A percentile compares a stretch with the other conserved stretches of the same genome.
Evolutionary conservation across 345 rosid species (phyloP).

Genomic region (Brassica napus): Da-Ae NC_063450.1:13957501-13958000

Average conservation of each 20-base stretch:
- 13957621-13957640: conserved; percentile 68
- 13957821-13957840: conserved; percentile 65
- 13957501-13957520: conserved; percentile 50
- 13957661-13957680: conserved; percentile 50
- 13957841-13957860: conserved; percentile 60
- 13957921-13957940: conserved; percentile 70
- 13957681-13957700: conserved; percentile 62
- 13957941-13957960: conserved; percentile 65
- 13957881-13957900: conserved; percentile 53
- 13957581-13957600: conserved; percentile 56
- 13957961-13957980: conserved; percentile 47
- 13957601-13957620: conserved; percentile 53
- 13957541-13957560: conserved; percentile 53
- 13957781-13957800: conserved; percentile 56
- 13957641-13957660: conserved; percentile 61
- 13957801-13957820: conserved; percentile 58
- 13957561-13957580: conserved; percentile 48
- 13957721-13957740: conserved; percentile 59
- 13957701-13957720: conserved; percentile 45
- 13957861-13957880: conserved; percentile 50
- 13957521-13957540: conserved; percentile 47
- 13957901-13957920: conserved; percentile 65
- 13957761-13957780: conserved; percentile 61
- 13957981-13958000: conserved; percentile 50
- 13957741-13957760: conserved; percentile 62